A percentile compares a stretch with the other conserved stretches of the same genome.
phyloP scores from a whole-genome alignment of 2,329 filamentous ascomycete genomes.

The Aspergillus vadensis region DNA sequence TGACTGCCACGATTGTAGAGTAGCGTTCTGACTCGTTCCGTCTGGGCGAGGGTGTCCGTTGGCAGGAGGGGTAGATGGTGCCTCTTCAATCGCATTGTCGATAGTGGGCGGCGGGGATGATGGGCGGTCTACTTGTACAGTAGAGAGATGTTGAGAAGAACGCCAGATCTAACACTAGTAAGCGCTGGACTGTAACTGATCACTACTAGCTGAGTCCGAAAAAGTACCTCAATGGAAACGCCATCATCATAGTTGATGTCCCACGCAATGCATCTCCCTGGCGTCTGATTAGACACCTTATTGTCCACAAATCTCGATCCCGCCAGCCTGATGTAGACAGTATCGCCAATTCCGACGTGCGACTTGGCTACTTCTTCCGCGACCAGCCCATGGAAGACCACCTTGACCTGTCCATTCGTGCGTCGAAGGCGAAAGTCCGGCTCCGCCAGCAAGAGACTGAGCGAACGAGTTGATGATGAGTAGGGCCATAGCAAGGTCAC shows the following conservation, averaged over 20 bases:
- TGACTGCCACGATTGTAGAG: constrained; percentile 65
- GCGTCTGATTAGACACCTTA: constrained; percentile 54
- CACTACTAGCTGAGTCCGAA: neutral
- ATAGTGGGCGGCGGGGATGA: constrained; percentile 26
- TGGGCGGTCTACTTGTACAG: constrained; percentile 57
- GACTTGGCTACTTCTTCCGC: constrained; percentile 69
- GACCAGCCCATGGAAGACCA: constrained; percentile 70
- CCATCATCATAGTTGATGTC: constrained; percentile 54
- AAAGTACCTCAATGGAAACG: constrained; percentile 38
- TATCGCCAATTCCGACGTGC: constrained; percentile 76
- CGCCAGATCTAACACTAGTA: constrained; percentile 29
- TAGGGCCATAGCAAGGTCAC: constrained; percentile 92
- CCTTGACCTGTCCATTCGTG: constrained; percentile 75
- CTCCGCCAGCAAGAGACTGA: constrained; percentile 81
- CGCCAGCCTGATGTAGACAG: constrained; percentile 67
- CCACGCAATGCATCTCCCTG: constrained; percentile 59
- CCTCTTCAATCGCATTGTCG: constrained; percentile 21
- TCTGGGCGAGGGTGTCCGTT: constrained; percentile 21
- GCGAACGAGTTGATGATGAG: constrained; percentile 71
- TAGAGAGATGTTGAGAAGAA: constrained; percentile 26
- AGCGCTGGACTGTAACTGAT: constrained; percentile 1
- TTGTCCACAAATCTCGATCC: constrained; percentile 66
- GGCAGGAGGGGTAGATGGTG: constrained; percentile 29
- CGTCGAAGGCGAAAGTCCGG: constrained; percentile 79
- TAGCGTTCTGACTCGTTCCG: constrained; percentile 25